phyloP scores from a whole-genome alignment of 1,284 basidiomycete genomes.

The Pholiota adiposa region DNA sequence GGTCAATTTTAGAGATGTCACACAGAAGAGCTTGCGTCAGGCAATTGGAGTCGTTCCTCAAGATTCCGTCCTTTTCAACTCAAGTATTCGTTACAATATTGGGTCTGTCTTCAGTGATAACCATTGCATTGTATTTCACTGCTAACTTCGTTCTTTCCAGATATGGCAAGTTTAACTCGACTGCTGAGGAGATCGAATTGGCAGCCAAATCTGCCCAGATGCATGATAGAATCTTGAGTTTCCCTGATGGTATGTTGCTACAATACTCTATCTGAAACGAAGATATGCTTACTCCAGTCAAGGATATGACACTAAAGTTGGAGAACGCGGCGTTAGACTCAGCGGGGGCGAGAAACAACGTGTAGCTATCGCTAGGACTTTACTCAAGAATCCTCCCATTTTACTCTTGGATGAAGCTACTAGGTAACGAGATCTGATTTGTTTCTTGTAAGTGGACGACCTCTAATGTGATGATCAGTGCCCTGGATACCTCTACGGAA shows the following conservation, averaged over 20 bases:
- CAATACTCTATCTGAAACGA: too few species aligned
- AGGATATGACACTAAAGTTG: constrained; percentile 71
- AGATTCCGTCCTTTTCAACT: constrained; percentile 84
- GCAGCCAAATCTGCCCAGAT: constrained; percentile 81
- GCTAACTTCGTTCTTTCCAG: too few species aligned
- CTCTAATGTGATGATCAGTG: too few species aligned
- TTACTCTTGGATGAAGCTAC: constrained; percentile 85
- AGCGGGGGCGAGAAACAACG: constrained; percentile 85
- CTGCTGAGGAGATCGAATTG: constrained; percentile 69
- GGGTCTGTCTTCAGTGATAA: too few species aligned
- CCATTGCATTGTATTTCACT: too few species aligned
- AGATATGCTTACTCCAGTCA: neutral
- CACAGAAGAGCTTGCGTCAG: constrained; percentile 77
- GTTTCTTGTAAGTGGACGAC: too few species aligned
- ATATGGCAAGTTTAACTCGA: constrained; percentile 73
- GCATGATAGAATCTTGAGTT: constrained; percentile 77
- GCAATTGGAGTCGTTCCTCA: constrained; percentile 90
- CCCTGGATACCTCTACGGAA: constrained; percentile 84
- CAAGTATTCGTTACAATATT: constrained; percentile 79
- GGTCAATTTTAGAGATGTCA: constrained; percentile 60
- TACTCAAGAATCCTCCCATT: constrained; percentile 86
- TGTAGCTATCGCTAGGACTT: constrained; percentile 85
- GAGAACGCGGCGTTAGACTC: constrained; percentile 81
- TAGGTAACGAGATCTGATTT: too few species aligned
- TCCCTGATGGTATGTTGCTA: constrained; percentile 65